A percentile compares a stretch with the other conserved stretches of the same genome.
phyloP scores from a whole-genome alignment of 148 eudicot genomes.

The Rhododendron ovatum region DNA sequence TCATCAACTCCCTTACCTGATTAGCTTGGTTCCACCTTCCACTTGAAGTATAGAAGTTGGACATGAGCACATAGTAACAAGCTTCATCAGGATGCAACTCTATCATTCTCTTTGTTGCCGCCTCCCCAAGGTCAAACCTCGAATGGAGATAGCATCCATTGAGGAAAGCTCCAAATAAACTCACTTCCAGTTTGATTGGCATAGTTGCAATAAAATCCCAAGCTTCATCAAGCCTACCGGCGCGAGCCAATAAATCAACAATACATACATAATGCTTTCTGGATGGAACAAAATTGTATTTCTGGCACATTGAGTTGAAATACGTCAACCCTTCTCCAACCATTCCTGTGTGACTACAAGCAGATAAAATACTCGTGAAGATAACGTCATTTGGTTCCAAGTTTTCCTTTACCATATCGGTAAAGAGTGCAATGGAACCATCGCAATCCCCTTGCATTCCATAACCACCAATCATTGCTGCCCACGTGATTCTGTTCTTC shows the following conservation, averaged over 20 bases:
- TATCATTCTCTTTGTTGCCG: constrained; percentile 58
- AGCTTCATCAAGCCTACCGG: constrained; percentile 77
- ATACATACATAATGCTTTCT: constrained; percentile 68
- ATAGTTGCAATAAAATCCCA: constrained; percentile 53
- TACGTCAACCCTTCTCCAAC: constrained; percentile 62
- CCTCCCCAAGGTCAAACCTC: constrained; percentile 65
- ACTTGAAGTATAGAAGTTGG: constrained; percentile 53
- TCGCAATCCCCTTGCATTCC: constrained; percentile 65
- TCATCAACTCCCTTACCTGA: constrained; percentile 59
- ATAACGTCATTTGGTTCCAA: constrained; percentile 56
- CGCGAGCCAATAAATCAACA: constrained; percentile 70
- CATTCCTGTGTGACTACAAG: constrained; percentile 58
- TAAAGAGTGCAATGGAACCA: constrained; percentile 53
- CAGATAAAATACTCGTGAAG: constrained; percentile 31
- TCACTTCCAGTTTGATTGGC: constrained; percentile 48
- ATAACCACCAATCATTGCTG: constrained; percentile 66
- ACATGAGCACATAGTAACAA: constrained; percentile 61
- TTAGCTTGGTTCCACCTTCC: constrained; percentile 61
- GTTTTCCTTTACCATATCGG: constrained; percentile 55
- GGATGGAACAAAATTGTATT: constrained; percentile 51
- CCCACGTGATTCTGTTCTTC: constrained; percentile 65
- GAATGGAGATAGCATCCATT: constrained; percentile 76
- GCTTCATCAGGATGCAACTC: constrained; percentile 66
- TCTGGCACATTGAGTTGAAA: constrained; percentile 58
- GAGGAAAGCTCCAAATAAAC: constrained; percentile 66